phyloP scores from a whole-genome alignment of 495 filamentous ascomycete genomes.

The Aspergillus baeticus region DNA sequence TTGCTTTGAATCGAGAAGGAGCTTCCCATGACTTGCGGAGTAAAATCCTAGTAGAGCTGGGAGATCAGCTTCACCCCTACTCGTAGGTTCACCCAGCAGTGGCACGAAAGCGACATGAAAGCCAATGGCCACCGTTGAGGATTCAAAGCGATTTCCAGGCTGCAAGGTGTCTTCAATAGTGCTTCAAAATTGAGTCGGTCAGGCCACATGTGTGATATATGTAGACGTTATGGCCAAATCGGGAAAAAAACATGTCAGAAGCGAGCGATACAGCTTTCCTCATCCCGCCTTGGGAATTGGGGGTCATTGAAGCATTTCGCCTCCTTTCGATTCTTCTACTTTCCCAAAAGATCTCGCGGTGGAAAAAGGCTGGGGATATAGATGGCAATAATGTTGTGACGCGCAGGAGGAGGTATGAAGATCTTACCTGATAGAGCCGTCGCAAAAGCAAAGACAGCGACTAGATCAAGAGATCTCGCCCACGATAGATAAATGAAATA shows the following conservation, averaged over 20 bases:
- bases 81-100: constrained; percentile 9
- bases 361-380: not conserved
- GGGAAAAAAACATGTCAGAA: not conserved
- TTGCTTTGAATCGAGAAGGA: constrained; percentile 34
- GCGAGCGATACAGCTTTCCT: not conserved
- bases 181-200: constrained; percentile 1
- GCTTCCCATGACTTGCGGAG: constrained; percentile 36
- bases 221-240: not conserved
- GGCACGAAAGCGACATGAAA: constrained; percentile 3
- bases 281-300: not conserved
- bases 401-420: not conserved
- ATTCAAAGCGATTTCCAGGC: not conserved
- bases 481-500: not conserved
- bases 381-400: not conserved
- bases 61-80: constrained; percentile 16
- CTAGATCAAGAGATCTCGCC: not conserved
- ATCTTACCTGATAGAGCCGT: constrained; percentile 1
- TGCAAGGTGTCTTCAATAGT: not conserved
- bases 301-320: not conserved
- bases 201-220: not conserved
- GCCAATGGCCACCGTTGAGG: too few relatives aligned
- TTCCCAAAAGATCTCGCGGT: not conserved
- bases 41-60: constrained; percentile 6
- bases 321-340: not conserved
- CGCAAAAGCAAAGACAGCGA: constrained; percentile 3